phyloP scores from a whole-genome alignment of 1,284 basidiomycete genomes.

The Marasmius sp. region DNA sequence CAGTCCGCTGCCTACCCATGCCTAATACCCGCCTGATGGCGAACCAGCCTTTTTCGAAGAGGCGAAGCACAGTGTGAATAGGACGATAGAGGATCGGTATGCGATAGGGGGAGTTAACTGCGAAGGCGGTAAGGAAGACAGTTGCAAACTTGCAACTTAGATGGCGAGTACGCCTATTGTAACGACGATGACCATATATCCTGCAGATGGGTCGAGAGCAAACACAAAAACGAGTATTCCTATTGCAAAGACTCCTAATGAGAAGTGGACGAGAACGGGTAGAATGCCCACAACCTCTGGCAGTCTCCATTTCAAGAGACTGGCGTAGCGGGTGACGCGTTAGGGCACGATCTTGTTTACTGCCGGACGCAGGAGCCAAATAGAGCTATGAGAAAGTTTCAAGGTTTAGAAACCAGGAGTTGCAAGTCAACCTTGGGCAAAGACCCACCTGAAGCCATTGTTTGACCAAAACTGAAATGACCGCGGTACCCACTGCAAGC shows the following conservation, averaged over 20 bases:
- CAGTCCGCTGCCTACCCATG: neutral
- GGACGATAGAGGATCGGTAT: neutral
- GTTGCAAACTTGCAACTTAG: neutral
- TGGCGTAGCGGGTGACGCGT: conserved; percentile 35
- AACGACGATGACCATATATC: neutral
- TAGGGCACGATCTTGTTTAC: conserved; percentile 33
- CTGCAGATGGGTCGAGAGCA: neutral
- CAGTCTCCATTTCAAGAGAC: conserved; percentile 32
- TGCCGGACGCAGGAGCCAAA: conserved; percentile 28
- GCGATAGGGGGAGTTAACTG: neutral
- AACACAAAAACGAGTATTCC: neutral
- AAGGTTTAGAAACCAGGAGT: neutral
- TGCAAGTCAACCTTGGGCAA: neutral
- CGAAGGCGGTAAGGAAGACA: neutral
- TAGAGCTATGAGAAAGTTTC: conserved; percentile 16
- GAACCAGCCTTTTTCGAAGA: neutral
- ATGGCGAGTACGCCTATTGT: neutral
- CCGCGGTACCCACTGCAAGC: neutral
- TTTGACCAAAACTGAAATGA: conserved; percentile 8
- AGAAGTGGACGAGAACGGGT: neutral
- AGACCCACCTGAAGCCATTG: conserved; percentile 15
- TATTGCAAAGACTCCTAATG: neutral
- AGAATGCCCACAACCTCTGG: neutral
- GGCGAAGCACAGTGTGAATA: neutral
- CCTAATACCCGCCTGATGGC: neutral